Base-by-base conservation (phyloP, 768 basidiomycete genomes). In the Podaxis sp. region DNA sequence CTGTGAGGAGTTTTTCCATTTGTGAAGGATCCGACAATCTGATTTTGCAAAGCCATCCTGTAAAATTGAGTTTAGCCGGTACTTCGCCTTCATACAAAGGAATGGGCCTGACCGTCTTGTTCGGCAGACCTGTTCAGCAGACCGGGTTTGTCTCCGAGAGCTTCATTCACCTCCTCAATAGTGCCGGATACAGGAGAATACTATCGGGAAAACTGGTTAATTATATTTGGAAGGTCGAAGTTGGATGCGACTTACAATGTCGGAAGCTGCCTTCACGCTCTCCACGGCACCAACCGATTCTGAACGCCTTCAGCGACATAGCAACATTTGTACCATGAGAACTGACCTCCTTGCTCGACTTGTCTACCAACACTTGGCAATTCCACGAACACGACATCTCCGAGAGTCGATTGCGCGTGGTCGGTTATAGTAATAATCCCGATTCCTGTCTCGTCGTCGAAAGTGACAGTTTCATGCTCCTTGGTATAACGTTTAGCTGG, bases 321-420 rank as follows among this genome's bases (percentile, higher is more conserved):
- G 44, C 46, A 27, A 21, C 50, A 14, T 13, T 55, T 28, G 50
- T 51, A 57, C 21, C 59, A 46, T 14, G 16, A 23, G 13, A 46
- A 66, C 93, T 67, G 66, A 95, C 95, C 92, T 66, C 90, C 92
- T 73, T 89, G 78, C 6, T 70, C 69, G 57, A 98, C 77, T 61
- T 82, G 71, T 0, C 81, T 77, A 4, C 90, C 94, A 7, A 81
- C 69, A 9, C 70, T 66, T 1, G 93, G 91, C 51, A 99, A 82
- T 72, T 98, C 97, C 51, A 98, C 95, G 75, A 92, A 99, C 50
- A 98, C 97, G 55, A 98, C 93, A 71, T 99, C 97, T 35, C 97
- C 97, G 2, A 99, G 82, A 36, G 88, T 86, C 52, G 87, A 81
- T 72, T 98, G 94, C 1, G 97, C 97, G 70, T 97, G 90, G 70